phyloP scores from a whole-genome alignment of 257 asterid genomes.

The Capsicum rhomboideum region DNA sequence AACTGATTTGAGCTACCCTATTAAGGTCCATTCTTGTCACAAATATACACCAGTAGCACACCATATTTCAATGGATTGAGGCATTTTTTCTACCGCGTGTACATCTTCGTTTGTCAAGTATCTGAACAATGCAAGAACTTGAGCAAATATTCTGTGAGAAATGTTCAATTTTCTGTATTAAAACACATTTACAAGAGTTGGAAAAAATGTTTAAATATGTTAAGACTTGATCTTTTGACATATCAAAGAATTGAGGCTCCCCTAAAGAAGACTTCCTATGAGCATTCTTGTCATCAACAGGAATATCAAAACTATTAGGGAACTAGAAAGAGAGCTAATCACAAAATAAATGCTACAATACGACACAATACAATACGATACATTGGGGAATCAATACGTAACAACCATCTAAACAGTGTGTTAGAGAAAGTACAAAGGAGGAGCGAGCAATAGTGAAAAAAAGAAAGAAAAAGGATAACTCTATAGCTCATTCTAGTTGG shows the following conservation, averaged over 20 bases:
- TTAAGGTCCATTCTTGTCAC: neutral
- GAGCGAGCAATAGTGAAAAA: neutral
- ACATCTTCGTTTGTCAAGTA: neutral
- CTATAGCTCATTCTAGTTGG: slow-evolving; percentile 17
- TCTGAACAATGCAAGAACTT: neutral
- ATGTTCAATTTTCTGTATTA: neutral
- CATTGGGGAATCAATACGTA: too few relatives aligned
- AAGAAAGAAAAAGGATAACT: neutral
- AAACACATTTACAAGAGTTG: neutral
- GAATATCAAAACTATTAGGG: neutral
- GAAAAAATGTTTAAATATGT: neutral
- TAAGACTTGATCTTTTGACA: neutral
- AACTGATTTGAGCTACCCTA: neutral
- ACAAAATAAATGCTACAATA: neutral
- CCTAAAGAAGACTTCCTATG: neutral
- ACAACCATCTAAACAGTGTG: too few relatives aligned
- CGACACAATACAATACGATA: neutral
- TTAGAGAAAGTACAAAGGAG: neutral
- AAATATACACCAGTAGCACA: neutral
- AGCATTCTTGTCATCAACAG: neutral
- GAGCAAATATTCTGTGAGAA: neutral
- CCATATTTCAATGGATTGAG: neutral
- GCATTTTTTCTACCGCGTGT: neutral
- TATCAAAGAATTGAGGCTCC: neutral
- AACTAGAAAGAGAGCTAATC: neutral